These are phyloP conservation scores for Sanghuangporus weigelae DNA, from an alignment of 1,284 basidiomycete genomes.

Conservation along the genomic window DNA sequence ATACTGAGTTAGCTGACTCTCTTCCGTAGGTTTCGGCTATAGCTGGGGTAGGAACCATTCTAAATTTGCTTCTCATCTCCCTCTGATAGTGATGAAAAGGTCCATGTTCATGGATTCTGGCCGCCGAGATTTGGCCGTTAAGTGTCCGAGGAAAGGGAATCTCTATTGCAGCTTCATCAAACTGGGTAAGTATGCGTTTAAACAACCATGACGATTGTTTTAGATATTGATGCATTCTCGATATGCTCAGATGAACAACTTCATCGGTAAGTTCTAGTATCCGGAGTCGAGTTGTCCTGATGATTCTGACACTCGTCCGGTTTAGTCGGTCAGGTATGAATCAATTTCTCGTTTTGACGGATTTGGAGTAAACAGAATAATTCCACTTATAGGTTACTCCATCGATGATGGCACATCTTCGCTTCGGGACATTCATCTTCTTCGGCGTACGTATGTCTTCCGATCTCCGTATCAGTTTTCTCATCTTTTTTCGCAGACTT, in stretches of 20 bases:
- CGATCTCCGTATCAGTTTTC: not conserved
- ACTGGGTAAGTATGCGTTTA: conserved; percentile 46
- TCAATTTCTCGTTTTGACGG: conserved; percentile 25
- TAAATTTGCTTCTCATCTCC: not conserved
- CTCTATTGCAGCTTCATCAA: conserved; percentile 64
- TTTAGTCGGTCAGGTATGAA: conserved; percentile 1
- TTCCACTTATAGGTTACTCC: conserved; percentile 48
- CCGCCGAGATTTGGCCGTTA: conserved; percentile 63
- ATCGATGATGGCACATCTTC: conserved; percentile 51
- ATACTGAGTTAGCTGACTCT: not conserved
- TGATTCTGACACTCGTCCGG: not conserved
- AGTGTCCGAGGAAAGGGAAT: conserved; percentile 64
- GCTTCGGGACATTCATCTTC: conserved; percentile 65
- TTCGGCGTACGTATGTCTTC: conserved; percentile 42
- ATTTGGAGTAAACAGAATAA: conserved; percentile 16
- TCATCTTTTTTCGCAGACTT: conserved; percentile 33
- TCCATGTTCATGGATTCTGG: conserved; percentile 62
- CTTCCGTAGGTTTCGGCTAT: conserved; percentile 49
- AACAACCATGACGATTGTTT: not conserved
- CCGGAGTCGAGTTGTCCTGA: not conserved
- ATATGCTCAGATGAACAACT: conserved; percentile 65
- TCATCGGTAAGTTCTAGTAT: conserved; percentile 44
- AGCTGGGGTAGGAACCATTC: conserved; percentile 46
- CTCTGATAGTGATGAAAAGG: conserved; percentile 24
- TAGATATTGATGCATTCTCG: conserved; percentile 3